Base-by-base conservation (phyloP, 2,329 filamentous ascomycete genomes). In the Scolecobasidium constrictum region DNA sequence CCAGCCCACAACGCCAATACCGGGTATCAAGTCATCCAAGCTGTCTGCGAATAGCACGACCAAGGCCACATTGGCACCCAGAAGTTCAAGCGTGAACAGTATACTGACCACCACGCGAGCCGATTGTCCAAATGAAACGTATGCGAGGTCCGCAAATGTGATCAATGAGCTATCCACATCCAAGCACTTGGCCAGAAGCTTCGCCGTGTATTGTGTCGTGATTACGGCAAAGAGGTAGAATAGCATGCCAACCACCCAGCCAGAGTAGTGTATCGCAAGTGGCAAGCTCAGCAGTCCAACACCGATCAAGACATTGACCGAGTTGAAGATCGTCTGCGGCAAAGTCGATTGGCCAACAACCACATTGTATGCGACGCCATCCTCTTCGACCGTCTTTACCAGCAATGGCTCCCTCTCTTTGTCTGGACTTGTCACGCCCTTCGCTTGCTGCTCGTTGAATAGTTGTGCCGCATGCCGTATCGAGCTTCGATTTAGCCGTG, bases 31-130 rank as follows among this genome's bases (percentile, higher is more conserved):
- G 12, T 85, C 74, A 53, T 85, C 69, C 52, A 96, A 71, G 35
- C 85, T 93, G 63, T 96, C 92, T n/a, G 86, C 85, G 60, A 96
- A 96, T n/a, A 95, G 73, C 16, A 94, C 85, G 22, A 94, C 76
- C 3, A 94, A 71, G 3, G 90, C 90, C 21, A 96, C 88, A 56
- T 86, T 93, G 17, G 87, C 85, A 5, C 84, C 88, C 22, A 94
- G 63, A 19, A 96, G 72, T 61, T 96, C 90, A 35, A 96, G 59
- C 9, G 81, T 87, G 64, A 96, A 96, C 13, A 96, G 69, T 1
- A 93, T 68, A 48, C 86, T 93, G 5, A 86, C 90, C 21, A 83
- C 74, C 23, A 94, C 68, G 26, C 90, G 81, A 26, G 87, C 90
- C 45, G 76, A 80, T 13, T 79, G 75, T 6, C 90, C 90, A 59